Base-by-base conservation (phyloP, 2,329 filamentous ascomycete species). In the Calonectria multiphialidica region DNA sequence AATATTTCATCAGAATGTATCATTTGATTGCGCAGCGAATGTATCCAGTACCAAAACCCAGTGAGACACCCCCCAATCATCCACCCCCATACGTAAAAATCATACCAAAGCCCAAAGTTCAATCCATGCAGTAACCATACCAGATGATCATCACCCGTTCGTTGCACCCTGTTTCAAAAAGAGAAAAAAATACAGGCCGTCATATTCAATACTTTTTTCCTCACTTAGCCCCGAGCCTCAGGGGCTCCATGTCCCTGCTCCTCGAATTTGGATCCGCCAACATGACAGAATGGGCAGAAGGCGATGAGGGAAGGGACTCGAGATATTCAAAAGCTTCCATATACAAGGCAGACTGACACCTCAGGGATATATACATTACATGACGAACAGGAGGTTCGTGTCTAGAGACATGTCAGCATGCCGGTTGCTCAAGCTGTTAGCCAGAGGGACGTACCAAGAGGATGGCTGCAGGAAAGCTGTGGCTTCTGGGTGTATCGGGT, bases 391-490 rank as follows among this genome's bases (percentile, higher is more conserved):
- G 57, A 92, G 81, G 80, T 91, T 90, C 71, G 90, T 92, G 81
- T 92, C 91, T 92, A 72, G 13, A 21, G 65, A 49, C 6, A 12
- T 18, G n/a, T 61, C 21, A 28, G 69, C 53, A 59, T 40, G 25
- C 78, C 59, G 77, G 72, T 55, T 25, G 35, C 8, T 21, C 23
- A 25, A 2, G 18, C 7, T 10, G 45, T 13, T 8, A 15, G 33
- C 21, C 23, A 55, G 35, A 37, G 66, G 66, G 49, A 65, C 92
- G 87, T 92, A 98, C 96, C 95, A 83, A 99, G 88, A 68, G 97
- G 97, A 84, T 99, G 97, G 85, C 96, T 98, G 87, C 95, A 97
- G 81, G 96, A 98, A 78, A 99, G 88, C 87, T 99, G 97, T 70
- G 97, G 97, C 87, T 98, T 98, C 87, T 99, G 97, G 13, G 90